Base-by-base conservation (phyloP, 352 stramenopile species). In the Aphanomyces astaci region DNA sequence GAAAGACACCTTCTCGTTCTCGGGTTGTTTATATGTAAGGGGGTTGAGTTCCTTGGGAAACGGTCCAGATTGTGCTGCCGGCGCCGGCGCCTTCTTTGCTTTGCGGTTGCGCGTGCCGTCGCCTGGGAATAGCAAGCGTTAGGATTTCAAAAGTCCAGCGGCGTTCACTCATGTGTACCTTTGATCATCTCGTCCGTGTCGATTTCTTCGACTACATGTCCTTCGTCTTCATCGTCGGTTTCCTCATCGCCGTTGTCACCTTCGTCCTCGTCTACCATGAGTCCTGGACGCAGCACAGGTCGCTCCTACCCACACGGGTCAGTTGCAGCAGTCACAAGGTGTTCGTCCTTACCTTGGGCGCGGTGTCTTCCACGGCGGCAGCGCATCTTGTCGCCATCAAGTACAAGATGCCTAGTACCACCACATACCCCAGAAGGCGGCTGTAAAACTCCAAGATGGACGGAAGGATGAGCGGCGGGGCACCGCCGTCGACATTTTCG, bases 161-260 rank as follows among this genome's bases (percentile, higher is more conserved):
- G n/a, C n/a, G n/a, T n/a, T n/a, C n/a, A n/a, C n/a, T n/a, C n/a
- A n/a, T n/a, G n/a, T n/a, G n/a, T 49, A 64, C 56, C 33, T 46
- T 65, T 65, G 7, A 53, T 19, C 56, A 65, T 65, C 7, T 65
- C 24, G 56, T 65, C 56, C 13, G 56, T 65, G 28, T 65, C 40
- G 39, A 65, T 53, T 28, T 65, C 56, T 33, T 65, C 56, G 9
- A 65, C 39, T 28, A 15, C 17, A 19, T 65, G 24, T 3, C 53
- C 56, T 27, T 65, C 30, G 27, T 45, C 52, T 10, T 33, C 3
- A 13, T n/a, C 53, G 19, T 43, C 48, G 48, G 10, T 28, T 30
- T 63, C 32, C 19, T 63, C 56, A 22, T 48, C 36, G 25, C 53
- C 56, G 11, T 53, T 36, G 17, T 53, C 39, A 2, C 28, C 56